Evolutionary conservation across 345 rosid species (phyloP).

Genomic region (Pistacia atlantica): DNA sequence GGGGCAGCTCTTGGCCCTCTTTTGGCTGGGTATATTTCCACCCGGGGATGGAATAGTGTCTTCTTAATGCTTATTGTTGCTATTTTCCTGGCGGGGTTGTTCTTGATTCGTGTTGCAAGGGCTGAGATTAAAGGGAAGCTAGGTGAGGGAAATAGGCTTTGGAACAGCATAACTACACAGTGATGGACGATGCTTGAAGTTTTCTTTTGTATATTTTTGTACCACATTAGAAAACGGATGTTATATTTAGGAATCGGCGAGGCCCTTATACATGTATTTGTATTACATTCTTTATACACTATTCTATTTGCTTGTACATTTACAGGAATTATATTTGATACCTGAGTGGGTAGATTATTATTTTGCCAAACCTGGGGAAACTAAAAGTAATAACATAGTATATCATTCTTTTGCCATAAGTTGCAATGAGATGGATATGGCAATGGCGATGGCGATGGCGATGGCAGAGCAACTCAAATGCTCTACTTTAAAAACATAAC

Average conservation of each 20-base stretch:
- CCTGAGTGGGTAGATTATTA: too few species aligned
- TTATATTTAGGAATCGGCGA: background rate
- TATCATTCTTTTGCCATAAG: background rate
- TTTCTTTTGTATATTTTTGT: background rate
- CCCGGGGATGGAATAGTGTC: conserved; percentile 85
- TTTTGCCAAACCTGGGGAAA: too few species aligned
- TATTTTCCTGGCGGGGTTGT: conserved; percentile 52
- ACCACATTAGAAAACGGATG: background rate
- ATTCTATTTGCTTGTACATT: background rate
- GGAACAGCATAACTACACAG: conserved; percentile 9
- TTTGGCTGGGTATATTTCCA: conserved; percentile 83
- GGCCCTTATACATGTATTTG: background rate
- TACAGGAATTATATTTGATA: background rate
- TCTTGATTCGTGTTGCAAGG: conserved; percentile 62
- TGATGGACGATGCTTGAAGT: conserved; percentile 13
- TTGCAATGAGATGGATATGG: background rate
- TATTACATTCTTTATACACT: conserved; percentile 5
- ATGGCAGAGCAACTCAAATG: too few species aligned
- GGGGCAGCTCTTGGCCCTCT: conserved; percentile 93
- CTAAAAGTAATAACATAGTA: background rate
- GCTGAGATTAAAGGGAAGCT: conserved; percentile 52
- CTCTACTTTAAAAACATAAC: background rate
- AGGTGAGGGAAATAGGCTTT: conserved; percentile 33
- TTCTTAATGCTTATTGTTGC: conserved; percentile 71
- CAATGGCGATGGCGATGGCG: background rate